These are phyloP conservation scores for Diatrype stigma DNA, from an alignment of 2,329 filamentous ascomycete genomes.

Conservation along the genomic window DNA sequence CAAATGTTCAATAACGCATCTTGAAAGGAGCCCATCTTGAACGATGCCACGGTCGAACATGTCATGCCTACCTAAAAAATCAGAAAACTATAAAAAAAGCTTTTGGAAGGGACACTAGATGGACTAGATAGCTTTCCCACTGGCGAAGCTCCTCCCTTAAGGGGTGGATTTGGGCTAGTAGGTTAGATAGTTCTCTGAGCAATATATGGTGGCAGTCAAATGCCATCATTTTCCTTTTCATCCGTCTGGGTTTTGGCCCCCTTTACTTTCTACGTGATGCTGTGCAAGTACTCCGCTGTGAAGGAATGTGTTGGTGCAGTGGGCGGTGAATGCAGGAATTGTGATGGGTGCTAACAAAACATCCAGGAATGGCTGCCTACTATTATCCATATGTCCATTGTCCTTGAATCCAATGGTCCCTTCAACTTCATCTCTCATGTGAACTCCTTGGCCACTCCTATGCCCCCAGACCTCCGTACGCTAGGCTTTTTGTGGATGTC, in stretches of 20 bases:
- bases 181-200: conserved; percentile 26
- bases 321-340: no score
- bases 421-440: no score
- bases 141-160: conserved; percentile 9
- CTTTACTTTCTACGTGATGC: not conserved
- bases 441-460: no score
- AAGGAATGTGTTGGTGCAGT: no score
- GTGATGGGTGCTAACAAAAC: no score
- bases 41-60: not conserved
- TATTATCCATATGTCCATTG: no score
- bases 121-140: conserved; percentile 20
- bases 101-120: conserved; percentile 23
- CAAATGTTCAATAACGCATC: not conserved
- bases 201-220: conserved; percentile 14
- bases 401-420: no score
- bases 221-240: conserved; percentile 22
- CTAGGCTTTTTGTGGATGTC: no score
- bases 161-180: conserved; percentile 13
- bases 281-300: no score
- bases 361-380: no score
- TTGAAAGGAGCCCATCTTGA: not conserved
- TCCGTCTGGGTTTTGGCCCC: not conserved
- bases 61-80: conserved; percentile 1
- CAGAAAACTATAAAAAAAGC: conserved; percentile 15
- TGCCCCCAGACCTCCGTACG: no score